A percentile compares a stretch with the other conserved stretches of the same genome.
These are phyloP conservation scores for Cystobasidium tubakii DNA, from an alignment of 768 basidiomycete genomes.

Conservation along the genomic window DNA sequence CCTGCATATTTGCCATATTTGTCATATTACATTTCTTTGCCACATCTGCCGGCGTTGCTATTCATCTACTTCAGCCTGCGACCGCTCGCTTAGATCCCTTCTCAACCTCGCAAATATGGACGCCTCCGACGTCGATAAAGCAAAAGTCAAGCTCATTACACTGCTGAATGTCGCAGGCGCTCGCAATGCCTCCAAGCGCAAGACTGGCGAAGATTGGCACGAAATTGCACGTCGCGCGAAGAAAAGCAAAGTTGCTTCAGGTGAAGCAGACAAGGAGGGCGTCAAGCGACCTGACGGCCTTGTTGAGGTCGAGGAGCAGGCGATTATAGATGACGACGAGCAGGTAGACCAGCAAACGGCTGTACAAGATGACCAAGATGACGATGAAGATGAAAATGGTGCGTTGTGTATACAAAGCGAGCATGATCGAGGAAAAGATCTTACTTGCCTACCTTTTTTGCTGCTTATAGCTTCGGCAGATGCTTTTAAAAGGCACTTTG, in stretches of 20 bases:
- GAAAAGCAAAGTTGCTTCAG: not conserved
- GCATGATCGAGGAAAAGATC: not conserved
- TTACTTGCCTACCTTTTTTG: not conserved
- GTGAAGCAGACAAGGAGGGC: not conserved
- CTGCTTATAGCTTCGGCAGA: not conserved
- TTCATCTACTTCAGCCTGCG: too few species aligned
- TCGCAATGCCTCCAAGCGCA: constrained; percentile 31
- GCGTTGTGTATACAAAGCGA: not conserved
- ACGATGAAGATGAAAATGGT: constrained; percentile 21
- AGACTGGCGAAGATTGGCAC: constrained; percentile 35
- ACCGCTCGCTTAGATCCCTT: too few species aligned
- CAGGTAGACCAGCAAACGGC: not conserved
- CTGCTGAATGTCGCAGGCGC: constrained; percentile 38
- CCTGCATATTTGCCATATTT: too few species aligned
- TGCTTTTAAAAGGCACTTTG: constrained; percentile 34
- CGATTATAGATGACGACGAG: not conserved
- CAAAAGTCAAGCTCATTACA: constrained; percentile 39
- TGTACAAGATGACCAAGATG: not conserved
- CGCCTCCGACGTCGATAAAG: constrained; percentile 14
- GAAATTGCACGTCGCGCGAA: constrained; percentile 35
- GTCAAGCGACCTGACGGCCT: not conserved
- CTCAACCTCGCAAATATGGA: not conserved
- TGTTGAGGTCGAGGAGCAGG: constrained; percentile 12
- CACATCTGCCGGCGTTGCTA: not conserved
- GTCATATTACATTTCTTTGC: not conserved